Percentiles rank a stretch among this genome's conserved stretches.
Conservation (phyloP, 2,329 filamentous ascomycete species). For the Phyllosticta paracitricarpa region DNA sequence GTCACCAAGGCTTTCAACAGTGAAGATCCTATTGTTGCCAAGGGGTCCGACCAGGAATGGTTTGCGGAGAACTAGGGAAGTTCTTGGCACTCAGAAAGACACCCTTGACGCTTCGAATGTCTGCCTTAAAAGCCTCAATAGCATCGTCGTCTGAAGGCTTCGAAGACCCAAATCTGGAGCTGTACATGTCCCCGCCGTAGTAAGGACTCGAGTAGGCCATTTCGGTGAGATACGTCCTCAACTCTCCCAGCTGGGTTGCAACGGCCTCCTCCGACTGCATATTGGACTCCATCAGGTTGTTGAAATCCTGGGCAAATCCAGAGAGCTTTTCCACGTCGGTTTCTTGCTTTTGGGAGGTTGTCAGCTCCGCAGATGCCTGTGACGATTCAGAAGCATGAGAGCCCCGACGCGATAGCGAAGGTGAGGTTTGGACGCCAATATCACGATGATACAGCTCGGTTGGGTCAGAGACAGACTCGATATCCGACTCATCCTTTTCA, state of each 20-base stretch:
- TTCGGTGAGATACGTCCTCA: constrained; percentile 54
- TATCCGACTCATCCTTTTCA: constrained; percentile 20
- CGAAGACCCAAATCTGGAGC: constrained; percentile 18
- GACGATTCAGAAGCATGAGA: constrained; percentile 17
- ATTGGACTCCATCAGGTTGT: constrained; percentile 37
- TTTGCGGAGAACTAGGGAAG: constrained; percentile 39
- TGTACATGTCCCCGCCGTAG: constrained; percentile 34
- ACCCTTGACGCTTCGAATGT: constrained; percentile 71
- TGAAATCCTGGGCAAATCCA: constrained; percentile 30
- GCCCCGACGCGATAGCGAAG: constrained; percentile 15
- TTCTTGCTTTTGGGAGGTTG: constrained; percentile 33
- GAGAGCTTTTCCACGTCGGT: constrained; percentile 42
- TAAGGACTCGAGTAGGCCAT: constrained; percentile 30
- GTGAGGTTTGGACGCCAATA: constrained; percentile 66
- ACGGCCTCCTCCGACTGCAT: constrained; percentile 43
- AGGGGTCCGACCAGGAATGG: neutral
- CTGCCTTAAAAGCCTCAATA: constrained; percentile 61
- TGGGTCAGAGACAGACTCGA: constrained; percentile 47
- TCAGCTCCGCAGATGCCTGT: constrained; percentile 23
- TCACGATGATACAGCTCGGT: constrained; percentile 75
- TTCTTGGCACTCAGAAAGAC: constrained; percentile 64
- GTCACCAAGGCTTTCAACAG: neutral
- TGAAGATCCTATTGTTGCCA: neutral
- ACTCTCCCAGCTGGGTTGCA: constrained; percentile 38
- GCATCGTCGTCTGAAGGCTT: constrained; percentile 57